Conservation (phyloP, 2,329 filamentous ascomycete genomes). For the Stenocarpella maydis region DNA sequence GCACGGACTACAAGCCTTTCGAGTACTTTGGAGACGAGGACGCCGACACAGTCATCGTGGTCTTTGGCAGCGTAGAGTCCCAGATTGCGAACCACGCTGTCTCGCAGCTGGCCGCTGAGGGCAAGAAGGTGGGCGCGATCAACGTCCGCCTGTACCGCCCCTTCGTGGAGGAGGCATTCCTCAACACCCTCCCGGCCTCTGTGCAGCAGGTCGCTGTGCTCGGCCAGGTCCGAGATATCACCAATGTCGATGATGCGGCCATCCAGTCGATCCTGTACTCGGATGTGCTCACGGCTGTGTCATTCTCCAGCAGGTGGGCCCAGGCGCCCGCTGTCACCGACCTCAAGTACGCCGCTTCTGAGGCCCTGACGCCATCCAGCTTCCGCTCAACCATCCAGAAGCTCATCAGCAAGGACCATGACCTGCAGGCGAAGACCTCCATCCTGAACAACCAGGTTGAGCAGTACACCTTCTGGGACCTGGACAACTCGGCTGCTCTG, state of each 20-base stretch:
- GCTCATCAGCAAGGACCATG: constrained; percentile 54
- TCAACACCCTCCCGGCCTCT: constrained; percentile 79
- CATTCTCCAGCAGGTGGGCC: constrained; percentile 76
- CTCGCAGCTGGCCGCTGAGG: constrained; percentile 73
- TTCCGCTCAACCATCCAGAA: constrained; percentile 61
- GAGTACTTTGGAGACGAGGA: constrained; percentile 89
- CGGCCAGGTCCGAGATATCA: constrained; percentile 82
- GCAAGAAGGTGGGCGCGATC: constrained; percentile 83
- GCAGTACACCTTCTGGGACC: constrained; percentile 95
- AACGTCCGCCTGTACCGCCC: constrained; percentile 94
- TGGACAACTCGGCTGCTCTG: constrained; percentile 75
- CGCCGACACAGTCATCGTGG: constrained; percentile 85
- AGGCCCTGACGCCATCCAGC: constrained; percentile 63
- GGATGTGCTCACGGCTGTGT: constrained; percentile 87
- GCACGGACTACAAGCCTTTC: constrained; percentile 90
- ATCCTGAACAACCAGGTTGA: constrained; percentile 65
- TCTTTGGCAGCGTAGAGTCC: constrained; percentile 91
- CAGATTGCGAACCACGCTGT: constrained; percentile 86
- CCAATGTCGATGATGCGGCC: constrained; percentile 76
- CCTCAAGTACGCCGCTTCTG: constrained; percentile 84
- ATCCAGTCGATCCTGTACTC: constrained; percentile 87
- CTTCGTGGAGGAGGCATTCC: constrained; percentile 93
- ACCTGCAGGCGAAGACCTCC: constrained; percentile 49
- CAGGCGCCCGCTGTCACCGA: constrained; percentile 75
- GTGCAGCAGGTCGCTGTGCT: constrained; percentile 82